Evolutionary conservation across 2,329 filamentous ascomycete genomes (phyloP).

Genomic region (Waltergamsia citrina): DNA sequence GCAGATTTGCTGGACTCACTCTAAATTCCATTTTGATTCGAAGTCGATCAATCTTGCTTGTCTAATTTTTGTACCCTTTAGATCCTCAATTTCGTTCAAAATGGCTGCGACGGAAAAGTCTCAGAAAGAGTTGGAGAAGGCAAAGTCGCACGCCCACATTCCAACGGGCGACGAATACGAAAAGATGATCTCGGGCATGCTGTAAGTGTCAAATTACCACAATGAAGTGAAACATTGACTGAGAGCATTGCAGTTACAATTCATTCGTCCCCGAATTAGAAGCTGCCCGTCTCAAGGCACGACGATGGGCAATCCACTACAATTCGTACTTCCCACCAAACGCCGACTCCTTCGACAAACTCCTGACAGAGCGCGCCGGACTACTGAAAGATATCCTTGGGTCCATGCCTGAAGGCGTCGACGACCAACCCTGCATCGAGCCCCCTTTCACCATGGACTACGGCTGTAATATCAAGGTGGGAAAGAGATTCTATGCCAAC

Average conservation of each 20-base stretch:
- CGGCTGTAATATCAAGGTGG: slow-evolving; percentile 49
- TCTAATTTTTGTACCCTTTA: too few relatives aligned
- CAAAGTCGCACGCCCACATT: slow-evolving; percentile 37
- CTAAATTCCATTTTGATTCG: too few relatives aligned
- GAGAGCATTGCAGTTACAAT: slow-evolving; percentile 34
- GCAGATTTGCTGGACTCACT: too few relatives aligned
- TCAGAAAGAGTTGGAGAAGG: slow-evolving; percentile 10
- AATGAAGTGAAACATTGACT: not conserved
- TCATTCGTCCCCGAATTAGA: slow-evolving; percentile 35
- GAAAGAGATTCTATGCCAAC: slow-evolving; percentile 49
- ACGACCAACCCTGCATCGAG: slow-evolving; percentile 43
- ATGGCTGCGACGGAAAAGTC: slow-evolving; percentile 4
- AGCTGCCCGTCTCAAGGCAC: slow-evolving; percentile 40
- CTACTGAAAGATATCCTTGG: slow-evolving; percentile 38
- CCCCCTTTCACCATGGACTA: slow-evolving; percentile 52
- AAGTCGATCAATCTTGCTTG: too few relatives aligned
- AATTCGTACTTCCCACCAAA: slow-evolving; percentile 45
- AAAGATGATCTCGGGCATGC: slow-evolving; percentile 54
- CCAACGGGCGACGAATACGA: slow-evolving; percentile 53
- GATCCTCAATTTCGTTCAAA: too few relatives aligned
- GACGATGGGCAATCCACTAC: slow-evolving; percentile 46
- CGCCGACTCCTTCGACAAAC: slow-evolving; percentile 27
- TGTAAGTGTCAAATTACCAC: slow-evolving; percentile 29
- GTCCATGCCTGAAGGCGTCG: slow-evolving; percentile 29
- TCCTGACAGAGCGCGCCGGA: slow-evolving; percentile 23